phyloP scores from a whole-genome alignment of 1,139 yeast genomes.

The Candida glucosophila region DNA sequence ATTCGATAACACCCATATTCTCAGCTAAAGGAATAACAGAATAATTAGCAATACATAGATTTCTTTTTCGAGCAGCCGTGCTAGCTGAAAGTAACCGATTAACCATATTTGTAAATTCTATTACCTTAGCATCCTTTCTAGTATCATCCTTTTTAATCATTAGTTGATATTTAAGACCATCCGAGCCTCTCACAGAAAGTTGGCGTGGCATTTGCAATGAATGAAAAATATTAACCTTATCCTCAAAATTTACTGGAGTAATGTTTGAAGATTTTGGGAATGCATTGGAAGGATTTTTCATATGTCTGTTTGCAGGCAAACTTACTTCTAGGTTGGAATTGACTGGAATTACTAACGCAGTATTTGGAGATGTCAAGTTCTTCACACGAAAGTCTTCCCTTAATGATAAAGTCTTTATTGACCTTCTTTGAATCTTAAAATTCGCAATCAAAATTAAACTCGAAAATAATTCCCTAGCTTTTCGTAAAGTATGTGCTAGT shows the following conservation, averaged over 20 bases:
- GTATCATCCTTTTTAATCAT: constrained; percentile 90
- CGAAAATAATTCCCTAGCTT: constrained; percentile 26
- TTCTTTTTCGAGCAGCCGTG: constrained; percentile 65
- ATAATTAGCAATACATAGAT: constrained; percentile 66
- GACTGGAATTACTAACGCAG: constrained; percentile 71
- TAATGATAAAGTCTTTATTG: constrained; percentile 24
- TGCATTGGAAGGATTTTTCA: constrained; percentile 37
- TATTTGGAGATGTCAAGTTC: constrained; percentile 44
- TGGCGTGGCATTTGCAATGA: constrained; percentile 87
- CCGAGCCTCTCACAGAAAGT: constrained; percentile 67
- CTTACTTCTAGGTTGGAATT: constrained; percentile 62
- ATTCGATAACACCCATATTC: constrained; percentile 84
- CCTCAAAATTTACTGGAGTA: constrained; percentile 51
- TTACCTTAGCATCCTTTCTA: constrained; percentile 88
- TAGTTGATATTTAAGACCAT: constrained; percentile 62
- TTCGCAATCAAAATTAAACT: constrained; percentile 29
- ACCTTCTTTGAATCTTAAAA: constrained; percentile 26
- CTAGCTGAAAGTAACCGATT: constrained; percentile 63
- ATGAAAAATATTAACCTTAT: constrained; percentile 57
- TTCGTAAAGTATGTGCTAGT: constrained; percentile 9
- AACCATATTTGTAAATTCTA: constrained; percentile 86
- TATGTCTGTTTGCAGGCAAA: constrained; percentile 45
- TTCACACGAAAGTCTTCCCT: constrained; percentile 38
- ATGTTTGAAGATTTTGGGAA: constrained; percentile 47
- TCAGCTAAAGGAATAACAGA: constrained; percentile 87